A percentile compares a stretch with the other conserved stretches of the same genome.
phyloP scores from a whole-genome alignment of 495 filamentous ascomycete genomes.

The Glarea lozoyensis region DNA sequence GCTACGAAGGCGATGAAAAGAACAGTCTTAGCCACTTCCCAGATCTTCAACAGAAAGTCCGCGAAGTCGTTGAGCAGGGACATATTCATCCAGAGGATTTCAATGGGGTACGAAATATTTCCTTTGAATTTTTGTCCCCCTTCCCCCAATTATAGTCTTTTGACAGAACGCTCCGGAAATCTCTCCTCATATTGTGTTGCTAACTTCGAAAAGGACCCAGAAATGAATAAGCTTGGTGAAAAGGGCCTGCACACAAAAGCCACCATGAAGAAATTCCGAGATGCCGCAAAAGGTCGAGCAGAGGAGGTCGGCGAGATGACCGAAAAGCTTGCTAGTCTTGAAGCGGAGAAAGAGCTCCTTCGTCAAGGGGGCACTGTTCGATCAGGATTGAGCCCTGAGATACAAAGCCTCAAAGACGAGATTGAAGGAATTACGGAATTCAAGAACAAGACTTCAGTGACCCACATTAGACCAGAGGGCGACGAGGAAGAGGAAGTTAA shows the following conservation, averaged over 20 bases:
- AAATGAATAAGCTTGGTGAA: constrained; percentile 51
- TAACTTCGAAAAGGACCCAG: too few relatives aligned
- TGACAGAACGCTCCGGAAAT: not conserved
- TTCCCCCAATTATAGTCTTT: constrained; percentile 2
- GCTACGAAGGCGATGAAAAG: constrained; percentile 38
- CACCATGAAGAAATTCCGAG: constrained; percentile 31
- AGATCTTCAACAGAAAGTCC: constrained; percentile 51
- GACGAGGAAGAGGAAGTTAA: constrained; percentile 3
- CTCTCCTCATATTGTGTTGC: too few relatives aligned
- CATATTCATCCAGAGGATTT: constrained; percentile 66
- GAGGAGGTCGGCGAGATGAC: constrained; percentile 4
- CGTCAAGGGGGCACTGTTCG: not conserved
- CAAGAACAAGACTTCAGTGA: constrained; percentile 1
- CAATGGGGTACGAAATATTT: constrained; percentile 42
- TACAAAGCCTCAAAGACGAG: constrained; percentile 6
- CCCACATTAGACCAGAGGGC: constrained; percentile 1
- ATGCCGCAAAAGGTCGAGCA: constrained; percentile 14
- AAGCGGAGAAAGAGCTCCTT: constrained; percentile 2
- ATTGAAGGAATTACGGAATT: constrained; percentile 8
- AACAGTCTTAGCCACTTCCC: constrained; percentile 33
- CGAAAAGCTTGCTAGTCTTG: not conserved
- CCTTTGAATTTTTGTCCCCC: constrained; percentile 12
- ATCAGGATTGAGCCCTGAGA: constrained; percentile 6
- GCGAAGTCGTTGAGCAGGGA: constrained; percentile 50
- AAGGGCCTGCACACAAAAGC: constrained; percentile 35